Evolutionary conservation across 768 basidiomycete species (phyloP).

Genomic region (Pleurotus ostreatus): DNA sequence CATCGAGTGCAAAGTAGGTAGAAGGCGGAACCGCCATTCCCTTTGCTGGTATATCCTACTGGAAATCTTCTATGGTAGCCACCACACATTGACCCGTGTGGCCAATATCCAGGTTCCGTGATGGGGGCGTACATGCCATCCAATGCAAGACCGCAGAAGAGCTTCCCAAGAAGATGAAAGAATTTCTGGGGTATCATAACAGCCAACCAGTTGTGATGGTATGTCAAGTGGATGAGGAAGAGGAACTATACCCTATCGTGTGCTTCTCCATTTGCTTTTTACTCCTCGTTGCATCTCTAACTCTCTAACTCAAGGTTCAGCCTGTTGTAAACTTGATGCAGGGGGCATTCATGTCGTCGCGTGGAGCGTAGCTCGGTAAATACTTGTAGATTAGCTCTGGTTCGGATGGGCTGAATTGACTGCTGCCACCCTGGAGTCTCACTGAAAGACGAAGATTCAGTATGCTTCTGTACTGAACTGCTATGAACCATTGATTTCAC

Average conservation of each 20-base stretch:
- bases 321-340: too few relatives aligned
- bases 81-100: slow-evolving; percentile 97
- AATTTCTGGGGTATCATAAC: slow-evolving; percentile 93
- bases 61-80: slow-evolving; percentile 68
- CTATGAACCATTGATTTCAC: too few relatives aligned
- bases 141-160: slow-evolving; percentile 68
- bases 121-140: slow-evolving; percentile 90
- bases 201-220: slow-evolving; percentile 87
- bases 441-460: too few relatives aligned
- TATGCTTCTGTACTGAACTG: too few relatives aligned
- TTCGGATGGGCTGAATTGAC: too few relatives aligned
- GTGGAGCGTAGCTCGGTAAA: too few relatives aligned
- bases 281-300: slow-evolving; percentile 12
- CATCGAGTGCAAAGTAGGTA: slow-evolving; percentile 91
- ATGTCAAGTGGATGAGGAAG: slow-evolving; percentile 77
- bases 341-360: too few relatives aligned
- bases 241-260: slow-evolving; percentile 92
- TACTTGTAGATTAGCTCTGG: too few relatives aligned
- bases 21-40: neutral
- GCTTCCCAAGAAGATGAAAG: slow-evolving; percentile 93
- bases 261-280: slow-evolving; percentile 11
- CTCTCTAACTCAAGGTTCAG: neutral
- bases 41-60: too few relatives aligned
- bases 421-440: too few relatives aligned
- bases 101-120: slow-evolving; percentile 93